Evolutionary conservation across 2,329 filamentous ascomycete genomes (phyloP).

Genomic region (Ascochyta lentis): DNA sequence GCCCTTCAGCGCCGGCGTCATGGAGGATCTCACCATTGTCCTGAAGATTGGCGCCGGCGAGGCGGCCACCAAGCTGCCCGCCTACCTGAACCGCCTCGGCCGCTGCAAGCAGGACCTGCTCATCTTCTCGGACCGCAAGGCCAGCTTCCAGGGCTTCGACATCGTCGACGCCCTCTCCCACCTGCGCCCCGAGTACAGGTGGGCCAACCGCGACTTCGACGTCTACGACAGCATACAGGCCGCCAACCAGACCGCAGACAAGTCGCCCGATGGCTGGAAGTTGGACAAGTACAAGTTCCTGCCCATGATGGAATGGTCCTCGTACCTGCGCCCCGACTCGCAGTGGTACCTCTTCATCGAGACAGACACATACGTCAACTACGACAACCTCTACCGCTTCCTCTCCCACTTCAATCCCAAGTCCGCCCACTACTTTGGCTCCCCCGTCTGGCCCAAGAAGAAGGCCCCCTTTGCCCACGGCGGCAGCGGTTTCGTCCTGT

Average conservation of each 20-base stretch:
- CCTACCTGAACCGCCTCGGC: conserved; percentile 62
- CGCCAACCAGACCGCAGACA: conserved; percentile 43
- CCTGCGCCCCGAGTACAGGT: conserved; percentile 50
- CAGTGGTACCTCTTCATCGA: conserved; percentile 49
- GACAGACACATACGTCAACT: conserved; percentile 49
- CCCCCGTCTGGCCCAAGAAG: conserved; percentile 45
- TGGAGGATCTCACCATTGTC: conserved; percentile 60
- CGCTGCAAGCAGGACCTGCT: conserved; percentile 62
- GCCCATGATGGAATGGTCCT: conserved; percentile 61
- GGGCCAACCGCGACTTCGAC: conserved; percentile 58
- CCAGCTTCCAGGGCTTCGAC: conserved; percentile 58
- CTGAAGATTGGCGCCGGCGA: conserved; percentile 66
- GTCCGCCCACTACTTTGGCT: conserved; percentile 50
- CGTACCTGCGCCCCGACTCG: conserved; percentile 42
- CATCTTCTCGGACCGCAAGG: conserved; percentile 66
- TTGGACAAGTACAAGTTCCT: conserved; percentile 67
- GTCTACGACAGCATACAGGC: conserved; percentile 58
- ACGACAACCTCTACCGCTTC: conserved; percentile 51
- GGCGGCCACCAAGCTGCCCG: conserved; percentile 61
- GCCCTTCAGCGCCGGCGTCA: conserved; percentile 40
- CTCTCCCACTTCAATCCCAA: conserved; percentile 46
- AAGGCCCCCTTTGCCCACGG: conserved; percentile 52
- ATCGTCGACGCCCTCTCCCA: conserved; percentile 57
- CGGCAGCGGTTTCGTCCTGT: conserved; percentile 53
- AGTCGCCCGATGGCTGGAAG: conserved; percentile 60